A percentile compares a stretch with the other conserved stretches of the same genome.
Evolutionary conservation across 2,329 filamentous ascomycete genomes (phyloP).

Genomic region (Madurella fahalii): DNA sequence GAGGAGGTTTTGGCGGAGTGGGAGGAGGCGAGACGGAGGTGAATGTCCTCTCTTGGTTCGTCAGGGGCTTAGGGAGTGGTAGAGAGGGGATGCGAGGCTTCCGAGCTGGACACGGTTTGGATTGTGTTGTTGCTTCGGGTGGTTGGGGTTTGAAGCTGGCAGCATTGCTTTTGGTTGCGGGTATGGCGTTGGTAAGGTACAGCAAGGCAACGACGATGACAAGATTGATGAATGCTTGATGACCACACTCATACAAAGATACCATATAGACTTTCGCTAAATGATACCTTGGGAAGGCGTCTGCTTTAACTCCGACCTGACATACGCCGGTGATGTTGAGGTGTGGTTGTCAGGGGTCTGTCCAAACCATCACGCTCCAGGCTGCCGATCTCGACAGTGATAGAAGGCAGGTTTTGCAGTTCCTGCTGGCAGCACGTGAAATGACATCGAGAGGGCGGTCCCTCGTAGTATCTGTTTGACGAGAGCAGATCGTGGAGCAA

Average conservation of each 20-base stretch:
- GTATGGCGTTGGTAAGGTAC: background rate
- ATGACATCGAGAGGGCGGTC: no score
- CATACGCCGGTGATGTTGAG: no score
- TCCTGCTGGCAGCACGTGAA: no score
- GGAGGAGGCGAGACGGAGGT: slow-evolving; percentile 47
- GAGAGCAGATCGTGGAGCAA: no score
- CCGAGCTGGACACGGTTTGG: no score
- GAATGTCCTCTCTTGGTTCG: background rate
- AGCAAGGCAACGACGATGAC: background rate
- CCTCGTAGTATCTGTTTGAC: no score
- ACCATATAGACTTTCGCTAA: slow-evolving; percentile 25
- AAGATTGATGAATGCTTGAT: background rate
- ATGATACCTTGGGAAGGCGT: slow-evolving; percentile 4
- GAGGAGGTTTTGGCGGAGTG: slow-evolving; percentile 48
- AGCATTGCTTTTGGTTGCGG: no score
- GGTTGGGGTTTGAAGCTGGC: background rate
- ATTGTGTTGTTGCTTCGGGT: background rate
- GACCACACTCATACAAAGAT: slow-evolving; percentile 11
- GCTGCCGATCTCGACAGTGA: no score
- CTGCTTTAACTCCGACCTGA: background rate
- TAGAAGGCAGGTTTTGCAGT: no score
- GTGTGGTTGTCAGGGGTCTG: no score
- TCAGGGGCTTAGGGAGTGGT: background rate
- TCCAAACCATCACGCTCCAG: no score
- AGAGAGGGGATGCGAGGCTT: background rate